Conservation (phyloP, 768 basidiomycete genomes). For the Lactarius sp. region DNA sequence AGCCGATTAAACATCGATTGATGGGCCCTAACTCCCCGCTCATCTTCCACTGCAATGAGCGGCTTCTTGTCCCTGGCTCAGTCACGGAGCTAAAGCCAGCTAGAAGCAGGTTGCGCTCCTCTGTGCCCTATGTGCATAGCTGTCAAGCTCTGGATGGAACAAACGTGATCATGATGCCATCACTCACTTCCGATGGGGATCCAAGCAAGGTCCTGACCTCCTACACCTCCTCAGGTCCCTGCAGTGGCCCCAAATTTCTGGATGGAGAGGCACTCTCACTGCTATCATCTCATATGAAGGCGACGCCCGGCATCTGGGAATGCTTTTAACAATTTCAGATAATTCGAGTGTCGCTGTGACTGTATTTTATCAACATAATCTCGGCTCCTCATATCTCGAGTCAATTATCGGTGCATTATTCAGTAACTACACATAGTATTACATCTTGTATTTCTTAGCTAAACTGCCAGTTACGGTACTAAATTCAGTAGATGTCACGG, state of each 20-base stretch:
- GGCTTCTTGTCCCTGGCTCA: constrained; percentile 11
- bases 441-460: no score
- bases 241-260: background rate
- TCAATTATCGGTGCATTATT: no score
- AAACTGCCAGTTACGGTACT: no score
- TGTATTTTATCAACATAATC: no score
- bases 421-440: no score
- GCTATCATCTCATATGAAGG: background rate
- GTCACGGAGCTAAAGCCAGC: constrained; percentile 4
- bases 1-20: constrained; percentile 13
- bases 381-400: no score
- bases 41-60: background rate
- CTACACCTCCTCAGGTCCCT: constrained; percentile 24
- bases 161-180: constrained; percentile 19
- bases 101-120: constrained; percentile 8
- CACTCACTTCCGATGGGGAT: constrained; percentile 24
- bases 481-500: no score
- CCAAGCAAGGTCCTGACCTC: constrained; percentile 18
- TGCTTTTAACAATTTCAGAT: no score
- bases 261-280: constrained; percentile 1
- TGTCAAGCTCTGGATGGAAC: constrained; percentile 25
- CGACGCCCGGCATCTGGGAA: background rate
- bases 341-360: no score
- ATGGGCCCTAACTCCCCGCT: constrained; percentile 10
- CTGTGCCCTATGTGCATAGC: constrained; percentile 16